Evolutionary conservation across 805 yeast species (phyloP), one percentile per base, ranked within the genome.

Genomic region (Metschnikowia drakensbergensis): DNA sequence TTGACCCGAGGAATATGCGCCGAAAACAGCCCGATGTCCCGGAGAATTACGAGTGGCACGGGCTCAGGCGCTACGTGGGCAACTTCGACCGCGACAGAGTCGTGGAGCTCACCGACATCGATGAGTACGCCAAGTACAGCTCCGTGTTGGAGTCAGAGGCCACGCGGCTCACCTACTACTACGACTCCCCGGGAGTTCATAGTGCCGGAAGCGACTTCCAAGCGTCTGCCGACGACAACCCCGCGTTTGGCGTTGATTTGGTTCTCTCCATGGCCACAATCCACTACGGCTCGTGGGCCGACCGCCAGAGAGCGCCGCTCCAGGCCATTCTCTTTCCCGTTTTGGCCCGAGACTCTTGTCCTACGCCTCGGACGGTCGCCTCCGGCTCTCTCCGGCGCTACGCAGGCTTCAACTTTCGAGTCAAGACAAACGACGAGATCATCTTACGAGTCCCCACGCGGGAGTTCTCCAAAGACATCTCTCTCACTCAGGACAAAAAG

Each of bases 241-340:
- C 76, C 0, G 66, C 65, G 37, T 66, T 62, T 60, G 91, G 91
- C 0, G 56, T 84, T 6, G 84, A 84, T 45, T 45, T 91, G 6
- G 72, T 72, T 10, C 54, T 88, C 2, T 72, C 77, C 1, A 76
- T 79, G 47, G 82, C 89, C 0, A 82, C 87, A 0, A 67, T 89
- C 1, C 84, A 84, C 55, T 91, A 88, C 61, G 99, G 99, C 0
- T 96, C 99, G 0, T 92, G 97, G 97, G 87, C 97, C 0, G 96
- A 94, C 50, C 80, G 92, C 33, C 96, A 94, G 63, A 64, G 96
- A 13, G 74, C 73, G 2, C 77, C 82, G 1, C 58, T 91, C 7
- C 90, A 84, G 48, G 66, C 72, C 11, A 68, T 83, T 66, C 68
- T 94, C 25, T 80, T 85, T 48, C 99, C 99, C 0, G 63, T 76